Base-by-base conservation (phyloP, 2,329 filamentous ascomycete species). In the Colletotrichum sp. region DNA sequence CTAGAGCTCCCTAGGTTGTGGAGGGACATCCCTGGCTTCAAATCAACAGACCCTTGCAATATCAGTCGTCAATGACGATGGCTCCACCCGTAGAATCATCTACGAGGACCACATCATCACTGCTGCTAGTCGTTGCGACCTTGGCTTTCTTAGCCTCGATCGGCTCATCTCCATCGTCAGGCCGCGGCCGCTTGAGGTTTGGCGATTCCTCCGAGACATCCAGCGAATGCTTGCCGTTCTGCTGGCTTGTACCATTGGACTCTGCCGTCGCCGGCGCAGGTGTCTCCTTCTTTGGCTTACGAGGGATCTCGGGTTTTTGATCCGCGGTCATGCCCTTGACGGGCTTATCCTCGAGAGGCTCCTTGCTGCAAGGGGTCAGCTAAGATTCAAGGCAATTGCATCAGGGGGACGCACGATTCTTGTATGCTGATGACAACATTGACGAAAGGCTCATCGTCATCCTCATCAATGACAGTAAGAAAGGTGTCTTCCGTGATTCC, bases 381-480 rank as follows among this genome's bases (percentile, higher is more conserved):
- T 75, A 55, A 63, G 63, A 57, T 55, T 21, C 32, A 16, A 28
- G 21, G 6, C n/a, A 52, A 10, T 21, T 39, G 6, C 5, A 28
- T 10, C 8, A 57, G 49, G 52, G 52, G 12, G 16, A 85, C 90
- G 70, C 88, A 93, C 91, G 89, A 87, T 83, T 92, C 89, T 79
- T 92, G 89, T 69, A 95, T 88, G 78, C 92, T 90, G 16, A 98
- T 87, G 68, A 96, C 90, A 3, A 99, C 89, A 78, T 98, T 96
- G 71, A 98, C 93, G 76, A 94, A 93, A 0, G 94, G 90, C 64
- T 92, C 89, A 1, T 93, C 89, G 57, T 95, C 93, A 69, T 96
- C 94, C 63, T 95, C 94, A 72, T 98, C 97, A n/a, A 94, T 93
- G 68, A 99, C 87, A 0, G 95, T 98, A 78, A 99, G 85, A 83